These are phyloP conservation scores for Citrus sp. DNA, from an alignment of 345 rosid genomes.

Conservation along the genomic window DNA sequence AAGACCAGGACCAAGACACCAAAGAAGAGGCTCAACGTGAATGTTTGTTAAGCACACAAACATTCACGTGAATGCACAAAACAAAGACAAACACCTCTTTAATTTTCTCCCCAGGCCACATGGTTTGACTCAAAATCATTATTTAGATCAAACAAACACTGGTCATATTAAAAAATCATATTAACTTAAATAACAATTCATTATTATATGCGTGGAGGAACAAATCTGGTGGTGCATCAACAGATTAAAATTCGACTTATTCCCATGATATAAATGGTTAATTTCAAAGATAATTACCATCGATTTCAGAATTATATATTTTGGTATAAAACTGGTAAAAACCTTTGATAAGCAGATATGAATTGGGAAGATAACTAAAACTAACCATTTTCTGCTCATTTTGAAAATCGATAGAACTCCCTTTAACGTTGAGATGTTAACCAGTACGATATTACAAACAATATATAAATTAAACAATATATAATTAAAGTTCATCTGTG, in stretches of 20 bases:
- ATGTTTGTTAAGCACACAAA: conserved; percentile 37
- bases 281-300: no score
- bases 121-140: conserved; percentile 19
- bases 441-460: no score
- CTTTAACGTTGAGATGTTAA: no score
- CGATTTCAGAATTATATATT: no score
- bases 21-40: conserved; percentile 21
- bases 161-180: background rate
- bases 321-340: no score
- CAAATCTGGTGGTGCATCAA: background rate
- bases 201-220: background rate
- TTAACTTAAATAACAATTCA: background rate
- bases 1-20: background rate
- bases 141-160: conserved; percentile 5
- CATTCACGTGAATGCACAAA: conserved; percentile 33
- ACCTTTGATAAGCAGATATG: no score
- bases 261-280: no score
- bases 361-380: no score
- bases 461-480: no score
- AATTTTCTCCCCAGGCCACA: conserved; percentile 2
- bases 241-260: background rate
- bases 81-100: background rate
- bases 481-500: no score
- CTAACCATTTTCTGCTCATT: no score
- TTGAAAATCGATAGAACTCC: no score